Conservation (phyloP, 139 green algal genomes). For the Picochlorum sp. region DNA sequence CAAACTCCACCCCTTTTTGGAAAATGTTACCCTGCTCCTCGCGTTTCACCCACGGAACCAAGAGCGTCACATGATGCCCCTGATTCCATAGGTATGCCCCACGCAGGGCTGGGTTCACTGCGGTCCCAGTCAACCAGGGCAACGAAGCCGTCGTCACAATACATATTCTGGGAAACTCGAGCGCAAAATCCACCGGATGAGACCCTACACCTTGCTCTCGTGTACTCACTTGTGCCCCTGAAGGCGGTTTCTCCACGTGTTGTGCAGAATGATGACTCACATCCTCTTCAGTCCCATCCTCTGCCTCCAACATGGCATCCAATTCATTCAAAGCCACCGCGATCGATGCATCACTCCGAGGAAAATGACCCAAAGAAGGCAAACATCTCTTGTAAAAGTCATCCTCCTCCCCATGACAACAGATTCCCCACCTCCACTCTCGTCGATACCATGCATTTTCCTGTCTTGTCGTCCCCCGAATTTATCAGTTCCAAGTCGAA, state of each 20-base stretch:
- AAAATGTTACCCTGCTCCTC: slow-evolving; percentile 44
- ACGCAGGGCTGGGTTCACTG: slow-evolving; percentile 56
- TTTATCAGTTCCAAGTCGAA: too few species aligned
- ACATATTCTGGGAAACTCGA: background rate
- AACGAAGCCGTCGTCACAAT: slow-evolving; percentile 58
- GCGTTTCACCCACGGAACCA: slow-evolving; percentile 48
- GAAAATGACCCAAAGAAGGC: background rate
- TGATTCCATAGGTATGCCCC: slow-evolving; percentile 47
- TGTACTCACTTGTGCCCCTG: background rate
- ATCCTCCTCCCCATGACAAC: too few species aligned
- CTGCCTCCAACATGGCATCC: slow-evolving; percentile 4
- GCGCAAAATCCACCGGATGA: slow-evolving; percentile 11
- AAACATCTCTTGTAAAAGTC: background rate
- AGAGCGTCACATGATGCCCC: slow-evolving; percentile 43
- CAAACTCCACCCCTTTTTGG: slow-evolving; percentile 36
- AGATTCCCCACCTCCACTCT: too few species aligned
- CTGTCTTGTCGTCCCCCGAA: too few species aligned
- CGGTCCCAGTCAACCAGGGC: slow-evolving; percentile 67
- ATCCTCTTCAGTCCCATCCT: slow-evolving; percentile 6
- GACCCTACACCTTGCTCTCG: background rate
- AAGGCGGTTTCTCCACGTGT: background rate
- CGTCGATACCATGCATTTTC: too few species aligned
- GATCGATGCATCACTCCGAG: slow-evolving; percentile 3
- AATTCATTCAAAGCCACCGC: slow-evolving; percentile 11
- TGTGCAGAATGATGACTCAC: background rate